Conservation (phyloP, 352 stramenopile genomes). For the Elongisporangium senticosum region DNA sequence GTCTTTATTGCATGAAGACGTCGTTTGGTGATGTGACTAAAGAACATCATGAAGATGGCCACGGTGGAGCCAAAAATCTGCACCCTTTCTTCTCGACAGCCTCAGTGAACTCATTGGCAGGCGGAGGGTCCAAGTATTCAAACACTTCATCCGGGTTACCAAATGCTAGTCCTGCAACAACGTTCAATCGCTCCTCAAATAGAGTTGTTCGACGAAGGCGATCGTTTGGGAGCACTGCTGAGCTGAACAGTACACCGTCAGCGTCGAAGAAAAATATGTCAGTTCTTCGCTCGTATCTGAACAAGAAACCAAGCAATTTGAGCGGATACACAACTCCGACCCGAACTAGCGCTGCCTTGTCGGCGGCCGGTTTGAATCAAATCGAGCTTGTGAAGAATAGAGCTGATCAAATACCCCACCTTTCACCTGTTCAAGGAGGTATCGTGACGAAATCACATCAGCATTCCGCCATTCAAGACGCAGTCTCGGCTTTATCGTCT, state of each 20-base stretch:
- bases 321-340: background rate
- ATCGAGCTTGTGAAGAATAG: conserved; percentile 11
- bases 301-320: conserved; percentile 25
- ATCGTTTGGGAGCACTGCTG: conserved; percentile 68
- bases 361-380: background rate
- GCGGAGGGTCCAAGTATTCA: background rate
- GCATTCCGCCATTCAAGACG: conserved; percentile 3
- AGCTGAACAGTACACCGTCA: conserved; percentile 32
- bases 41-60: background rate
- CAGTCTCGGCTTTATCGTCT: background rate
- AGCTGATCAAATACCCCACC: conserved; percentile 7
- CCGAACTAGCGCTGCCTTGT: background rate
- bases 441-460: conserved; percentile 1
- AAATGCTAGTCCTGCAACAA: background rate
- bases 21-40: conserved; percentile 24
- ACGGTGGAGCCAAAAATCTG: conserved; percentile 3
- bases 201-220: conserved; percentile 56
- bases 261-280: conserved; percentile 35
- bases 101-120: background rate
- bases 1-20: conserved; percentile 66
- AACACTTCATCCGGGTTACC: background rate
- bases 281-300: conserved; percentile 50
- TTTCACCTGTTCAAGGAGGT: conserved; percentile 1
- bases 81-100: background rate
- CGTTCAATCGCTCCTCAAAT: conserved; percentile 6